phyloP scores from a whole-genome alignment of 768 basidiomycete genomes.

The Collybia sp. region DNA sequence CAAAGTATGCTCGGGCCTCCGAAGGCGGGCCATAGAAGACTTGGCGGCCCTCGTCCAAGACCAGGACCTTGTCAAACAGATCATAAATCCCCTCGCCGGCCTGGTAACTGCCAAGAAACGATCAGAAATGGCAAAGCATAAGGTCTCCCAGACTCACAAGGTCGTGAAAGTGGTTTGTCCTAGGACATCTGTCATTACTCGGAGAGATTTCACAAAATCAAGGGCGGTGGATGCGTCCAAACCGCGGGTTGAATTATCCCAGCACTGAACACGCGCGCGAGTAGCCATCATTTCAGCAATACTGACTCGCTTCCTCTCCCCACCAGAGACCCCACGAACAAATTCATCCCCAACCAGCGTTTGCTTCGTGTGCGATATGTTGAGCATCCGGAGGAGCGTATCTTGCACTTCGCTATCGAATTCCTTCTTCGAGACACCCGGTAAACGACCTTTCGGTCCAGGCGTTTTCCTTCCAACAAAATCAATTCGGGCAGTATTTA shows the following conservation, averaged over 20 bases:
- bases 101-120: constrained; percentile 52
- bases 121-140: constrained; percentile 3
- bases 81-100: constrained; percentile 78
- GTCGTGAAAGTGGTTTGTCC: constrained; percentile 79
- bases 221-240: constrained; percentile 85
- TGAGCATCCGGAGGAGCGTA: constrained; percentile 71
- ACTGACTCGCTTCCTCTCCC: constrained; percentile 75
- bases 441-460: constrained; percentile 68
- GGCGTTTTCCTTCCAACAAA: constrained; percentile 51
- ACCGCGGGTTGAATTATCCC: constrained; percentile 82
- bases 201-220: constrained; percentile 76
- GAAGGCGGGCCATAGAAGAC: constrained; percentile 76
- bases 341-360: constrained; percentile 88
- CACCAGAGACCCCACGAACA: constrained; percentile 77
- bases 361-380: constrained; percentile 72
- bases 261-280: constrained; percentile 74
- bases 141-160: constrained; percentile 34
- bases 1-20: constrained; percentile 77
- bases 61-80: constrained; percentile 83
- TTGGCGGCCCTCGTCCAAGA: constrained; percentile 77
- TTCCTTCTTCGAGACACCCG: constrained; percentile 55
- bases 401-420: constrained; percentile 55
- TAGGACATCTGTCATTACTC: constrained; percentile 81
- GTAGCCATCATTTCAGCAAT: constrained; percentile 88
- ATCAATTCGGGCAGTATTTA: constrained; percentile 3